Evolutionary conservation across 129 eudicot species (phyloP), one percentile per base, ranked within the genome.

Genomic region (Saposhnikovia divaricata): DNA sequence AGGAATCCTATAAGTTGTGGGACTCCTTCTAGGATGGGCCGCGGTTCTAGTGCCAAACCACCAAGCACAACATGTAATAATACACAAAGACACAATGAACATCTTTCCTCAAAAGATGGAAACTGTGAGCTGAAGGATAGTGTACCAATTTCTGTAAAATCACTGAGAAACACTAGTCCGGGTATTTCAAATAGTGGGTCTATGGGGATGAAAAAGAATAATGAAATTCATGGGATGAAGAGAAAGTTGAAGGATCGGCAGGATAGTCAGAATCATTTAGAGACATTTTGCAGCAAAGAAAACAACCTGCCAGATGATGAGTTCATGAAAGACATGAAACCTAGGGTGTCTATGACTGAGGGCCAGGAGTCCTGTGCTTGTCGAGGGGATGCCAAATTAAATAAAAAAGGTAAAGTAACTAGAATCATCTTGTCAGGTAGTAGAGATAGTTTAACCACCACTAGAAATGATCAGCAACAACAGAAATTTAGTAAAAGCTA

Each of bases 181-280:
- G 80, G 59, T 37, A 80, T 87, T 34, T 72, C 73, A 81, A 75
- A 75, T 77, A 74, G 84, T 82, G 89, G 79, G 48, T 73, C 84
- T 40, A 31, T 80, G 85, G 87, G 78, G 74, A 82, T 80, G 47
- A 80, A 72, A 74, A 78, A 81, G 10, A 23, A n/a, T 72, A 78
- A 83, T 65, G 80, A 70, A 72, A 75, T 77, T 73, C 77, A 90
- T 82, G 79, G 82, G 46, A 90, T 85, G 85, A 92, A 87, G 87
- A 85, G 96, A 85, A 92, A 90, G 74, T 75, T 89, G 84, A 86
- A 80, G 82, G 89, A 90, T 77, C 50, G 81, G 83, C 84, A 68
- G 80, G 85, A 87, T 27, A 81, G 82, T 85, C 90, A 81, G 68
- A 74, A 72, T 80, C 28, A 74, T 79, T 72, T 50, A 5, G 87